Conservation (phyloP, 305 asterid species). For the Plantago lanceolata region DNA sequence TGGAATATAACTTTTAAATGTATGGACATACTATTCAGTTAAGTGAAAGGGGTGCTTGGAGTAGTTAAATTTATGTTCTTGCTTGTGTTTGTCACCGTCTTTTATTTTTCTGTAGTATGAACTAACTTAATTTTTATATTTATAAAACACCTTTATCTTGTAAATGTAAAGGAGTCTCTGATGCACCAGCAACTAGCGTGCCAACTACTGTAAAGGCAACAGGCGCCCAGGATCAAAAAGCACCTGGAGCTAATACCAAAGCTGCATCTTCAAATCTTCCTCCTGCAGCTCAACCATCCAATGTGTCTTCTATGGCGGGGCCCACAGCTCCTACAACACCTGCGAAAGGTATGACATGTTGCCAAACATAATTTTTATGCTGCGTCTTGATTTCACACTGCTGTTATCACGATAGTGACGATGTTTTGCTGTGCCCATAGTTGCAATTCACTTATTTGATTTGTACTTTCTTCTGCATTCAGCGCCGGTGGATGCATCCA, state of each 20-base stretch:
- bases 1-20: too few species aligned
- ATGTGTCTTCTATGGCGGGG: slow-evolving; percentile 39
- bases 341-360: slow-evolving; percentile 47
- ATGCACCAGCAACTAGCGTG: slow-evolving; percentile 31
- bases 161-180: slow-evolving; percentile 42
- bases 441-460: slow-evolving; percentile 20
- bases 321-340: slow-evolving; percentile 47
- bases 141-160: slow-evolving; percentile 1
- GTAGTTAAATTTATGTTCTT: neutral
- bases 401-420: slow-evolving; percentile 1
- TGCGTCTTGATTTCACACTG: slow-evolving; percentile 1
- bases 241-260: slow-evolving; percentile 43
- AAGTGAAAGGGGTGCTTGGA: neutral
- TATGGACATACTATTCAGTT: neutral
- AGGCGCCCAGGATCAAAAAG: slow-evolving; percentile 42
- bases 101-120: slow-evolving; percentile 2
- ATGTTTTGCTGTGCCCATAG: slow-evolving; percentile 5
- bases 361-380: slow-evolving; percentile 13
- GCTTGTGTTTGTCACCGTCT: neutral
- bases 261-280: slow-evolving; percentile 47
- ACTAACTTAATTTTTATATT: neutral
- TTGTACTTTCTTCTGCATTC: slow-evolving; percentile 19
- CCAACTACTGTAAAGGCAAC: slow-evolving; percentile 30
- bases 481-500: slow-evolving; percentile 59
- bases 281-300: slow-evolving; percentile 46